Conservation (phyloP, 2,329 filamentous ascomycete species). For the Aspergillus clavatus region DNA sequence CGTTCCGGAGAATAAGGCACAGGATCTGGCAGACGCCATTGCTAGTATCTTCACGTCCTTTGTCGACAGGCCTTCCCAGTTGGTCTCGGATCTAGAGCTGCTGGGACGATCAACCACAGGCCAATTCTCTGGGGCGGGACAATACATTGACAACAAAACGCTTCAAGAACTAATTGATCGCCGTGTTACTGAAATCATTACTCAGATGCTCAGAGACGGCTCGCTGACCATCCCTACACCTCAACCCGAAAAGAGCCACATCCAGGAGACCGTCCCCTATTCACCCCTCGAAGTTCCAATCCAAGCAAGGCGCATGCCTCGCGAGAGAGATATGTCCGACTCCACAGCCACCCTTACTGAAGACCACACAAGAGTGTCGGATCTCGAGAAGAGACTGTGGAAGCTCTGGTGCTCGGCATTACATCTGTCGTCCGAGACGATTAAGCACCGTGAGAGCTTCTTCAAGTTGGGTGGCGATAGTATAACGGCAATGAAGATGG, state of each 20-base stretch:
- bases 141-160: conserved; percentile 18
- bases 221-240: conserved; percentile 21
- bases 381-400: conserved; percentile 34
- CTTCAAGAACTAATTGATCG: conserved; percentile 32
- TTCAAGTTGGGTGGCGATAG: conserved; percentile 41
- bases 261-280: not conserved
- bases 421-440: conserved; percentile 28
- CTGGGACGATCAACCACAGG: not conserved
- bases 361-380: conserved; percentile 22
- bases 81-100: conserved; percentile 21
- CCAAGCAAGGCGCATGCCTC: not conserved
- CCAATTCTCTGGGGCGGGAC: not conserved
- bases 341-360: conserved; percentile 31
- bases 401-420: conserved; percentile 37
- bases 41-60: conserved; percentile 31
- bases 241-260: conserved; percentile 4
- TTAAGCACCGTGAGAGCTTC: conserved; percentile 39
- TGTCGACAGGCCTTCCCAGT: conserved; percentile 24
- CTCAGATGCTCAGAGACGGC: conserved; percentile 29
- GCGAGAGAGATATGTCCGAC: conserved; percentile 8
- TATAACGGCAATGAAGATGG: conserved; percentile 41
- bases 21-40: conserved; percentile 27
- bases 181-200: conserved; percentile 32
- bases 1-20: conserved; percentile 33
- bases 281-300: conserved; percentile 11